Percentiles rank a stretch among this genome's conserved stretches.
Conservation (phyloP, 2,329 filamentous ascomycete genomes). For the Claviceps sp. region DNA sequence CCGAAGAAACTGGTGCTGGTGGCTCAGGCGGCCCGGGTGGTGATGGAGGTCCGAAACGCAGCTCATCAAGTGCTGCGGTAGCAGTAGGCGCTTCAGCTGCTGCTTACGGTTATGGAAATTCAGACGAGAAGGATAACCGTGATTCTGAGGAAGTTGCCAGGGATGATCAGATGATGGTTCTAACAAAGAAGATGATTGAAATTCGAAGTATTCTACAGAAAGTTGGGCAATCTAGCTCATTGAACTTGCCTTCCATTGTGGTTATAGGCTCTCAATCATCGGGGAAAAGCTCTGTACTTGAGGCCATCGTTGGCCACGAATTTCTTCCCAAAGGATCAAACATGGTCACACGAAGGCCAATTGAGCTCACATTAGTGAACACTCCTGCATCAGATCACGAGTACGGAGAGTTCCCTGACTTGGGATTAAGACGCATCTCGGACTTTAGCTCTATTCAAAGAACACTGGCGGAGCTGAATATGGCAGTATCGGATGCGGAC, state of each 20-base stretch:
- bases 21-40: conserved; percentile 35
- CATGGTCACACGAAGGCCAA: conserved; percentile 93
- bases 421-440: conserved; percentile 77
- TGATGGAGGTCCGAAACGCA: conserved; percentile 41
- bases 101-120: conserved; percentile 65
- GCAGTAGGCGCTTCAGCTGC: conserved; percentile 61
- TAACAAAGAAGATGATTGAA: conserved; percentile 99
- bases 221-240: conserved; percentile 77
- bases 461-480: conserved; percentile 86
- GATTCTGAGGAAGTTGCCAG: conserved; percentile 53
- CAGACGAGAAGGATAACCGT: conserved; percentile 49
- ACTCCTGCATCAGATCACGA: conserved; percentile 77
- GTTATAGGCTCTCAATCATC: conserved; percentile 98
- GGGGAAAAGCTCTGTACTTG: conserved; percentile 91
- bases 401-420: conserved; percentile 90
- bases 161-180: conserved; percentile 98
- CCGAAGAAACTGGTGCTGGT: conserved; percentile 44
- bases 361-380: conserved; percentile 92
- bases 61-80: conserved; percentile 44
- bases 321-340: conserved; percentile 97
- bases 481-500: conserved; percentile 78
- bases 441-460: conserved; percentile 89
- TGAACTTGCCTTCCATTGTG: conserved; percentile 93
- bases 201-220: conserved; percentile 84
- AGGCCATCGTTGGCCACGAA: conserved; percentile 94